Percentiles rank a stretch among this genome's conserved stretches.
These are phyloP conservation scores for Ganoderma resinaceum DNA, from an alignment of 1,284 basidiomycete genomes.

Conservation along the genomic window DNA sequence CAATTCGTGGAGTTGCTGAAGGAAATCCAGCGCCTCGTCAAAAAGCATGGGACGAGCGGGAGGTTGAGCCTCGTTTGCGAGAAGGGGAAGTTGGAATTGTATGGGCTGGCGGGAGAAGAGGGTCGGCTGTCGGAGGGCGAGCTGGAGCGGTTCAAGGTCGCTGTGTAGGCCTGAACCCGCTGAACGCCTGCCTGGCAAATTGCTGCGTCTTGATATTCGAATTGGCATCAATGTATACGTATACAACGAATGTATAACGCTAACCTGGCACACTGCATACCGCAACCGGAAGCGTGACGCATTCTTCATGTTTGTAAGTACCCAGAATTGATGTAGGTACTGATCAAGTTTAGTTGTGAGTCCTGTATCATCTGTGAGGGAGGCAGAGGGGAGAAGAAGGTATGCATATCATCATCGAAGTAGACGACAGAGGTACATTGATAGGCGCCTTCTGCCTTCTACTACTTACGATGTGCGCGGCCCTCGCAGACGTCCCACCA, in stretches of 20 bases:
- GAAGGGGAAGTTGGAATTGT: conserved; percentile 23
- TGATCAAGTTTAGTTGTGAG: no score
- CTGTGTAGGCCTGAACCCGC: not conserved
- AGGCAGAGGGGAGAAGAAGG: not conserved
- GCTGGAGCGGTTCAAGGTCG: conserved; percentile 17
- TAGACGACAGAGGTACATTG: not conserved
- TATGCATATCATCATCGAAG: not conserved
- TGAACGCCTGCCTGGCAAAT: not conserved
- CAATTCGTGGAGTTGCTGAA: conserved; percentile 52
- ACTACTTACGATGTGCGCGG: no score
- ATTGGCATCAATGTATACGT: not conserved
- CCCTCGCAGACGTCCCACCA: no score
- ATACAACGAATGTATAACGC: not conserved
- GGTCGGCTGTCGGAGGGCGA: conserved; percentile 14
- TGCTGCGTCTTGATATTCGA: not conserved
- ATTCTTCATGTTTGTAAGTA: not conserved
- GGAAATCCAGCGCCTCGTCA: conserved; percentile 49
- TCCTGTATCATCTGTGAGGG: not conserved
- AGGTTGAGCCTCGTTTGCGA: conserved; percentile 40
- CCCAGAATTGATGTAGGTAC: not conserved
- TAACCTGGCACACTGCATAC: not conserved
- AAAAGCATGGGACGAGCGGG: conserved; percentile 50
- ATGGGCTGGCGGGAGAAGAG: conserved; percentile 10
- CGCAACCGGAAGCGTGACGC: not conserved
- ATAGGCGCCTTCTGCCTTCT: no score